Evolutionary conservation across 2,329 filamentous ascomycete species (phyloP).

Genomic region (Blumeriella jaapii): DNA sequence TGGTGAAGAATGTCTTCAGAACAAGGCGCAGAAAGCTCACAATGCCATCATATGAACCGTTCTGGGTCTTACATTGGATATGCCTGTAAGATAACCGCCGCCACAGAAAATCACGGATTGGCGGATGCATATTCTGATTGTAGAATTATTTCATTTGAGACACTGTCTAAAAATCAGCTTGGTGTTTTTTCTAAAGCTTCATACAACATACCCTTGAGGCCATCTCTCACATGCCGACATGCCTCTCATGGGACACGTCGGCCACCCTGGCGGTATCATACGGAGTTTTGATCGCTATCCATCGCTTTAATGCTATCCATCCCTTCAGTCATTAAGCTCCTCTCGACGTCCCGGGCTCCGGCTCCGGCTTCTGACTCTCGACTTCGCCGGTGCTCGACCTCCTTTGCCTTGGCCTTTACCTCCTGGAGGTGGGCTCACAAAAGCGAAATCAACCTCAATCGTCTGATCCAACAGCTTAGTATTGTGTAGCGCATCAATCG

Average conservation of each 20-base stretch:
- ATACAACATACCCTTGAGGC: conserved; percentile 29
- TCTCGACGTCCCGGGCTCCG: conserved; percentile 24
- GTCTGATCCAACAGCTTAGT: conserved; percentile 74
- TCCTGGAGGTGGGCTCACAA: conserved; percentile 64
- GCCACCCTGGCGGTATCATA: conserved; percentile 6
- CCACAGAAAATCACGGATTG: too few species aligned
- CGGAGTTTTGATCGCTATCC: conserved; percentile 2
- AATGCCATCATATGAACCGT: too few species aligned
- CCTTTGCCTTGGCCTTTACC: conserved; percentile 38
- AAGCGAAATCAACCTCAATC: conserved; percentile 72
- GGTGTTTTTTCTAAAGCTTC: too few species aligned
- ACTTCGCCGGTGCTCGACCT: conserved; percentile 26
- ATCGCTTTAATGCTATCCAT: conserved; percentile 3
- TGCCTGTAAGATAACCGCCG: too few species aligned
- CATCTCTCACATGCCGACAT: conserved; percentile 18
- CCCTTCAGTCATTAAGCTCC: conserved; percentile 19
- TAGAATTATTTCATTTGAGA: too few species aligned
- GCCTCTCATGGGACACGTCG: conserved; percentile 18
- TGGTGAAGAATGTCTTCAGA: too few species aligned
- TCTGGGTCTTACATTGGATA: too few species aligned
- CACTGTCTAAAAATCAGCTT: too few species aligned
- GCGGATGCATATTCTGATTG: too few species aligned
- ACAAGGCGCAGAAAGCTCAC: too few species aligned
- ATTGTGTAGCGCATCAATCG: conserved; percentile 67
- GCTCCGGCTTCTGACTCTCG: conserved; percentile 25